Percentiles rank a stretch among this genome's conserved stretches.
phyloP scores from a whole-genome alignment of 305 asterid genomes.

The Coffea humblotiana region DNA sequence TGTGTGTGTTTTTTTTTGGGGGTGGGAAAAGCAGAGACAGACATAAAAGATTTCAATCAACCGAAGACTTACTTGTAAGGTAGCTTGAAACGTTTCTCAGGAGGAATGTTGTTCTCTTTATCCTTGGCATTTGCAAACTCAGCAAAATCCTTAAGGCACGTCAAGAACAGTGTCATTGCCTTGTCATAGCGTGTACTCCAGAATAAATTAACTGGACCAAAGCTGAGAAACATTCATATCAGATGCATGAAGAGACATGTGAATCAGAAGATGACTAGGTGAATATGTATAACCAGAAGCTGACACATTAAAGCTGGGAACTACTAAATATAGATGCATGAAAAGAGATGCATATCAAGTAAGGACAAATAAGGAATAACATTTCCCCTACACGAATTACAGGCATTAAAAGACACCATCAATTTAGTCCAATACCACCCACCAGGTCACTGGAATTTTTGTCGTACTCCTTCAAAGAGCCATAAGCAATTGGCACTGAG shows the following conservation, averaged over 20 bases:
- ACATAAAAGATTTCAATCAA: neutral
- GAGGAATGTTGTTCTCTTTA: constrained; percentile 83
- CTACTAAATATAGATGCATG: neutral
- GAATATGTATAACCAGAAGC: neutral
- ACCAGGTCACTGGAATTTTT: no score
- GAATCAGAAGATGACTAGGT: neutral
- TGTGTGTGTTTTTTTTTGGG: neutral
- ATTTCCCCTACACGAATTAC: no score
- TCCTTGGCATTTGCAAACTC: constrained; percentile 93
- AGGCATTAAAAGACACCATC: neutral
- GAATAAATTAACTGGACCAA: constrained; percentile 97
- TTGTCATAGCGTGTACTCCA: constrained; percentile 99
- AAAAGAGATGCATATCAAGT: neutral
- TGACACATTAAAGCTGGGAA: neutral
- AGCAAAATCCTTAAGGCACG: constrained; percentile 95
- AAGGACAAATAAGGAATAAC: neutral
- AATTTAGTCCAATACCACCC: neutral
- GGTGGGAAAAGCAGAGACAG: no score
- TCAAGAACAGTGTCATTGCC: constrained; percentile 90
- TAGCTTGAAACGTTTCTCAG: constrained; percentile 85
- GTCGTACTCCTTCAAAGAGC: neutral
- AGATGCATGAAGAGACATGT: neutral
- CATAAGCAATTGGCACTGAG: neutral
- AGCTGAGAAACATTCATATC: constrained; percentile 35
- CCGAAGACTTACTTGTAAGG: constrained; percentile 78